Percentiles rank a stretch among this genome's conserved stretches.
Conservation (phyloP, 306 rosid genomes). For the Begonia masoniana region DNA sequence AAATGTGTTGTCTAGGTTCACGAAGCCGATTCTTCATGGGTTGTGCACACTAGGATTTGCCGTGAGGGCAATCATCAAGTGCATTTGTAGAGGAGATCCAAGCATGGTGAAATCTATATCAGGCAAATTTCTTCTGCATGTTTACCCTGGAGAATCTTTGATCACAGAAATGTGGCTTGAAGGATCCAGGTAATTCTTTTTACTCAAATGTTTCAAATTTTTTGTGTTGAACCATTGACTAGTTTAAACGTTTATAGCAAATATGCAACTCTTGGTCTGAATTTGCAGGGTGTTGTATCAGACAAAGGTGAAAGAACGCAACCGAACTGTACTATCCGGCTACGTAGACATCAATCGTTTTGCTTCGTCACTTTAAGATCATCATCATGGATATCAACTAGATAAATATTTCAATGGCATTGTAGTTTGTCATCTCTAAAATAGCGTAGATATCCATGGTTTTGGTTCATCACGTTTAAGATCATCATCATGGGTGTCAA, state of each 20-base stretch:
- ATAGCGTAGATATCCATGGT: too few relatives aligned
- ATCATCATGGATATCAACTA: neutral
- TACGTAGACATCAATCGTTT: constrained; percentile 38
- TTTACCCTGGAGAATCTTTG: constrained; percentile 85
- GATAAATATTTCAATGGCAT: too few relatives aligned
- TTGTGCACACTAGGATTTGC: constrained; percentile 87
- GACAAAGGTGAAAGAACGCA: constrained; percentile 73
- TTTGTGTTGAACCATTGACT: neutral
- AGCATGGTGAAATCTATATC: constrained; percentile 47
- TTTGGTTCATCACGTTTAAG: too few relatives aligned
- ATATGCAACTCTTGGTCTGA: neutral
- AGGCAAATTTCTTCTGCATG: constrained; percentile 77
- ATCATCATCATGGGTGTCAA: too few relatives aligned
- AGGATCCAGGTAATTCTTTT: constrained; percentile 38
- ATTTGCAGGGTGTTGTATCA: constrained; percentile 68
- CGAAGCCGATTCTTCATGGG: constrained; percentile 85
- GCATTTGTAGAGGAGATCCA: constrained; percentile 65
- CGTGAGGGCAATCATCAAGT: constrained; percentile 75
- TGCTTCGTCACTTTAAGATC: constrained; percentile 37
- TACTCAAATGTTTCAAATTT: neutral
- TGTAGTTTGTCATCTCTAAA: too few relatives aligned
- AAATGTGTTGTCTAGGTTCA: constrained; percentile 32
- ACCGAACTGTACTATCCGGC: constrained; percentile 60
- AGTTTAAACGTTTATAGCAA: too few relatives aligned
- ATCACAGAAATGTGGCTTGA: constrained; percentile 93